phyloP scores from a whole-genome alignment of 1,284 basidiomycete genomes.

The Sanguinoderma infundibulare region DNA sequence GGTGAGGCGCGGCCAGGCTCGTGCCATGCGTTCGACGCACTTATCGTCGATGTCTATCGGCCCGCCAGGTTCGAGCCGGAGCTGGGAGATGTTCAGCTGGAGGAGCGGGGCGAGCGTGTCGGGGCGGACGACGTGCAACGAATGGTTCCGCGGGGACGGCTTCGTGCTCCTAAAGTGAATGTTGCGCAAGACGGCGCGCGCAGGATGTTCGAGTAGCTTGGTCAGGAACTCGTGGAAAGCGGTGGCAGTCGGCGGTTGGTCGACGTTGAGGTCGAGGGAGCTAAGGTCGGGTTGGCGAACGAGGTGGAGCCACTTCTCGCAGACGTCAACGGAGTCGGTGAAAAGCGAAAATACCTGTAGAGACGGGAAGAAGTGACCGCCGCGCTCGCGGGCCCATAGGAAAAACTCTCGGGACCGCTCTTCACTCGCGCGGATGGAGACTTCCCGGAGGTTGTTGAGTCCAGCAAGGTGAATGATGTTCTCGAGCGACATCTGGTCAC shows the following conservation, averaged over 20 bases:
- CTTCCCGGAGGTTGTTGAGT: constrained; percentile 8
- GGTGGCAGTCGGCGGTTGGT: constrained; percentile 6
- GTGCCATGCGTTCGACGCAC: constrained; percentile 16
- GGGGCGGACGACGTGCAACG: constrained; percentile 6
- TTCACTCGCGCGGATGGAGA: constrained; percentile 6
- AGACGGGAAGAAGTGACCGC: constrained; percentile 15
- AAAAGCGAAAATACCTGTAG: constrained; percentile 11
- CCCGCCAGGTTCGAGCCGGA: constrained; percentile 19
- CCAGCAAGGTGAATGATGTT: constrained; percentile 9
- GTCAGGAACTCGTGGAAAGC: constrained; percentile 14
- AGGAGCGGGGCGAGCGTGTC: constrained; percentile 21
- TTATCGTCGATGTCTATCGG: constrained; percentile 17
- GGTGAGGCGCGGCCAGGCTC: constrained; percentile 16
- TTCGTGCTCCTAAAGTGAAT: constrained; percentile 4
- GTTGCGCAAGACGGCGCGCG: not conserved
- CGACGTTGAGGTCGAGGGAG: constrained; percentile 6
- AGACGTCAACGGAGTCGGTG: constrained; percentile 7
- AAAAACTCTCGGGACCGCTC: constrained; percentile 7
- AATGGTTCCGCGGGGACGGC: constrained; percentile 1
- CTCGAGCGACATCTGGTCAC: constrained; percentile 7
- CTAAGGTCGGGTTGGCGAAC: constrained; percentile 13
- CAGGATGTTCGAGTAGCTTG: constrained; percentile 8
- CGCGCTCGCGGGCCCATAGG: not conserved
- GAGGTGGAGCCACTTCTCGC: constrained; percentile 9
- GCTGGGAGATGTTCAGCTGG: constrained; percentile 8